Evolutionary conservation across 148 eudicot species (phyloP).

Genomic region (Simmondsia chinensis): DNA sequence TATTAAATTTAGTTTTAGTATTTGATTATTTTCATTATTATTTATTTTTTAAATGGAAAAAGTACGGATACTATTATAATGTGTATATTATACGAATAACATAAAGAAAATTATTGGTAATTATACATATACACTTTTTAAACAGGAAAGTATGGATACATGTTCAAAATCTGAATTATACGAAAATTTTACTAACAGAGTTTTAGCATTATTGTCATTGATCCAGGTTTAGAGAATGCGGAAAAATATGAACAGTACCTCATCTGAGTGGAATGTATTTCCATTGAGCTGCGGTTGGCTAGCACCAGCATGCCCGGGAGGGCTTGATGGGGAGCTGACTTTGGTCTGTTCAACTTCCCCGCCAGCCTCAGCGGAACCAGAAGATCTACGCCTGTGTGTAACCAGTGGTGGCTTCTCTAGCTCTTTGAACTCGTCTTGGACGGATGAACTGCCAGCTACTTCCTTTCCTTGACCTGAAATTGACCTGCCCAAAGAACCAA

Average conservation of each 20-base stretch:
- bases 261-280: conserved; percentile 49
- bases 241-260: conserved; percentile 31
- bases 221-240: no score
- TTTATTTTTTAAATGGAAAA: no score
- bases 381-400: conserved; percentile 49
- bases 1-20: no score
- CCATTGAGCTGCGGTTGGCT: conserved; percentile 23
- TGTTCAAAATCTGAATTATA: no score
- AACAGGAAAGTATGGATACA: no score
- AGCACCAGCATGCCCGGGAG: conserved; percentile 23
- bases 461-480: conserved; percentile 28
- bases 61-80: no score
- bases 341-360: conserved; percentile 37
- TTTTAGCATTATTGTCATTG: no score
- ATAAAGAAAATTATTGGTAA: no score
- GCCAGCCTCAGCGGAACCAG: conserved; percentile 27
- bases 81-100: no score
- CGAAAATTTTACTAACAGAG: no score
- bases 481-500: conserved; percentile 11
- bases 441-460: conserved; percentile 54
- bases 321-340: conserved; percentile 38
- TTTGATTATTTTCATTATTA: no score
- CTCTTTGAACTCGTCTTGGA: conserved; percentile 69
- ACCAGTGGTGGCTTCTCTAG: conserved; percentile 71
- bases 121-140: no score